Evolutionary conservation across 2,329 filamentous ascomycete genomes (phyloP), one percentile per base, ranked within the genome.

Genomic region (Sporothrix schenckii): DNA sequence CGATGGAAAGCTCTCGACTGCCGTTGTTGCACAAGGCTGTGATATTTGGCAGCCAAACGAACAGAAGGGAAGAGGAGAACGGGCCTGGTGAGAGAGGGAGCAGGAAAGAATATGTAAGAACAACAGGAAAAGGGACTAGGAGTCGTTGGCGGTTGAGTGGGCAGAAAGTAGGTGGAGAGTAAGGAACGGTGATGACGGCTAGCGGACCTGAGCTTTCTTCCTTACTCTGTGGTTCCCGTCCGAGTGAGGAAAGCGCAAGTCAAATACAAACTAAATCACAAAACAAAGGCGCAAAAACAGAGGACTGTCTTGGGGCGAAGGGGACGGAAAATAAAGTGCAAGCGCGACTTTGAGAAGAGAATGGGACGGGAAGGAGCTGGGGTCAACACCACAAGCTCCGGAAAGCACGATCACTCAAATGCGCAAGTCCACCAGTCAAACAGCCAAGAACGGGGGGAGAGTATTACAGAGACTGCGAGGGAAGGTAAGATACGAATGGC

Each of bases 121-220:
- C 58, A 54, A 24, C 9, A 56, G 16, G n/a, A 67, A 41, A 30
- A 49, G 27, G 56, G 39, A 69, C 7, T 41, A 27, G 7, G 21
- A 39, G 27, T 41, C 19, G 47, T 27, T 60, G 66, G 52, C 5
- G 39, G 41, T 60, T 27, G 41, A n/a, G 52, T 41, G 21, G 21
- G 47, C 30, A 34, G 66, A 53, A 68, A 16, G 66, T 69, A 47
- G 56, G 66, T 44, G 52, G 44, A 34, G 72, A 72, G 54, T 52
- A 53, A 34, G 53, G 60, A 34, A 2, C 66, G 34, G 68, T 54
- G 63, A 52, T 66, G 70, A 44, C 66, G 66, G 61, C 69, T 69
- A 68, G 70, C 70, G 69, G 72, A 69, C 68, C 69, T 66, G 65
- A 69, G 66, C 69, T 70, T 63, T 69, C 53, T 52, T 67, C 47